Evolutionary conservation across 192 early-diverging fungal species (phyloP), one percentile per base, ranked within the genome.

Genomic region (Coemansia sp.): DNA sequence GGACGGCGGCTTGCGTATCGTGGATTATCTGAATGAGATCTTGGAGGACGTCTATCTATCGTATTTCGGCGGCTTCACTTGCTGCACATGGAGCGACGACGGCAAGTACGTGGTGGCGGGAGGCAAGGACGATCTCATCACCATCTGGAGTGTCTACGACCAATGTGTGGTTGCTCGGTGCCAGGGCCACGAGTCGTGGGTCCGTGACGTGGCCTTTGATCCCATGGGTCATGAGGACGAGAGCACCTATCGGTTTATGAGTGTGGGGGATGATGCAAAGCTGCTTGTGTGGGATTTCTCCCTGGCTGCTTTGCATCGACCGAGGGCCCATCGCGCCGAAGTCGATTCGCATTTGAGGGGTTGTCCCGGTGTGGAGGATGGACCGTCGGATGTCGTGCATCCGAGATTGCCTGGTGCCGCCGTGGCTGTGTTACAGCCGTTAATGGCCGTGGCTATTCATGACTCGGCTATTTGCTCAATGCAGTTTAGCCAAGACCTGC

Each of bases 261-360:
- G 91, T 64, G 91, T 96, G 21, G 95, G 92, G 18, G 94, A 99
- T 43, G 94, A 97, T 70, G 86, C 90, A 7, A 85, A 87, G 59
- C 64, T 99, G 2, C 72, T 92, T n/a, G 69, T 99, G 9, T 97
- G 96, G 95, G 96, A 99, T 71, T 96, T 99, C 72, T 91, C 90
- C 45, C 82, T 93, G 12, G 72, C 84, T 10, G 85, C 88, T 0
- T 70, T 97, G 28, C 91, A 90, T 62, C 84, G 89, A 11, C 94
- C 95, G 6, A 88, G 90, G 62, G 76, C 77, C 2, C 59, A 45
- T 11, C 25, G 56, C 1, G 57, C 57, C 36, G 21, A 34, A 0
- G 55, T 56, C 38, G 21, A 58, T 0, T 21, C 50, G 69, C 69
- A 81, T 62, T 45, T 72, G 39, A 33, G 26, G 12, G 64, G 65